phyloP scores from a whole-genome alignment of 2,329 filamentous ascomycete genomes.

The Paecilomyces variotii region DNA sequence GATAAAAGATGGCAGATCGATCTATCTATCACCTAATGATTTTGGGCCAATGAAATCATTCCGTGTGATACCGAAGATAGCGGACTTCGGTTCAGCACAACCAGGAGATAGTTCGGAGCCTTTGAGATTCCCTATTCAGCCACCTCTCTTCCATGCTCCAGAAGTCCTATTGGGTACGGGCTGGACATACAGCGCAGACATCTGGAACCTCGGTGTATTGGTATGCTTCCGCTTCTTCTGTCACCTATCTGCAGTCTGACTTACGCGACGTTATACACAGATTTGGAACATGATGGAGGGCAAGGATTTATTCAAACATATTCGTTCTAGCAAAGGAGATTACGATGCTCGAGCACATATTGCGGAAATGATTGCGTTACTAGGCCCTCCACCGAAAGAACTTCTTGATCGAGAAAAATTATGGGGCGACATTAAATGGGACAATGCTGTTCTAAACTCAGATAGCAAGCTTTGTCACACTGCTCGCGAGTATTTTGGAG shows the following conservation, averaged over 20 bases:
- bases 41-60: too few species aligned
- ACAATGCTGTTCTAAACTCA: not conserved
- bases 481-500: constrained; percentile 3
- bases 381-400: constrained; percentile 28
- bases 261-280: not conserved
- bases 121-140: too few species aligned
- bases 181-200: constrained; percentile 36
- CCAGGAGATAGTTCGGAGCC: too few species aligned
- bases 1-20: too few species aligned
- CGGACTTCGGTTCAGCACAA: too few species aligned
- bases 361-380: constrained; percentile 34
- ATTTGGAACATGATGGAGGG: not conserved
- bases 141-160: not conserved
- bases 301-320: not conserved
- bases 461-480: constrained; percentile 2
- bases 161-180: constrained; percentile 34
- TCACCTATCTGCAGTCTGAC: not conserved
- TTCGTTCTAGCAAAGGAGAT: not conserved
- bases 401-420: constrained; percentile 16
- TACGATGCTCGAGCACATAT: constrained; percentile 19
- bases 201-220: constrained; percentile 41
- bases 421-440: constrained; percentile 14
- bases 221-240: constrained; percentile 18
- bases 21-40: too few species aligned
- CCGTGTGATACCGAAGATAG: too few species aligned